Evolutionary conservation across 495 filamentous ascomycete genomes (phyloP), one percentile per base, ranked within the genome.

Genomic region (Amphirosellinia nigrospora): DNA sequence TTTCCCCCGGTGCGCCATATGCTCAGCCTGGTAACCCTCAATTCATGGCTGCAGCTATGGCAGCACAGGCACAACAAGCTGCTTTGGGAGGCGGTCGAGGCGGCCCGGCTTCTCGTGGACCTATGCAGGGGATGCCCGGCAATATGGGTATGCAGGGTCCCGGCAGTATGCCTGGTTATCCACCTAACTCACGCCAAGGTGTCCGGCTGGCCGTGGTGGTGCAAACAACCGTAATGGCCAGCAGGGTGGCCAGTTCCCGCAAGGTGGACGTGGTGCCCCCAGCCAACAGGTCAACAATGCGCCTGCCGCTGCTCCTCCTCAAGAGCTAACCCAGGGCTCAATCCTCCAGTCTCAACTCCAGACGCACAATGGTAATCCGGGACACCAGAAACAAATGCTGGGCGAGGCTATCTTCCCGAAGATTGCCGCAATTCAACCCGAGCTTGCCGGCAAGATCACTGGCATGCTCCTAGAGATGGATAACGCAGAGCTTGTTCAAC

Each of bases 401-500:
- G 96, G 96, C 74, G 96, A 99, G 84, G 91, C 92, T 65, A 89
- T 99, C 63, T 99, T 98, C 87, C 96, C 96, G 72, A 98, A 98
- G 91, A 98, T 99, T 77, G 89, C 93, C 80, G 87, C 86, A 64
- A 89, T 96, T 82, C 94, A 98, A 86, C 94, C 94, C 52, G 93
- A 96, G 72, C 86, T 99, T 70, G 96, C 96, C 72, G 96, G 96
- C 74, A 99, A 99, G 91, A 98, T 99, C 78, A 99, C 96, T 70
- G 96, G 96, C 81, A 99, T 99, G 96, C 89, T 99, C 75, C 79
- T 99, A 74, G 96, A 99, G 88, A 99, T 99, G 96, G 96, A 98
- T 71, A 98, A 98, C 79, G 72, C 84, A 56, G 96, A 99, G 86
- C 83, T 99, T 71, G 83, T 99, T 76, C 91, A 91, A 80, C 87